Evolutionary conservation across 2,329 filamentous ascomycete species (phyloP).

Genomic region (Zymoseptoria crescenta): DNA sequence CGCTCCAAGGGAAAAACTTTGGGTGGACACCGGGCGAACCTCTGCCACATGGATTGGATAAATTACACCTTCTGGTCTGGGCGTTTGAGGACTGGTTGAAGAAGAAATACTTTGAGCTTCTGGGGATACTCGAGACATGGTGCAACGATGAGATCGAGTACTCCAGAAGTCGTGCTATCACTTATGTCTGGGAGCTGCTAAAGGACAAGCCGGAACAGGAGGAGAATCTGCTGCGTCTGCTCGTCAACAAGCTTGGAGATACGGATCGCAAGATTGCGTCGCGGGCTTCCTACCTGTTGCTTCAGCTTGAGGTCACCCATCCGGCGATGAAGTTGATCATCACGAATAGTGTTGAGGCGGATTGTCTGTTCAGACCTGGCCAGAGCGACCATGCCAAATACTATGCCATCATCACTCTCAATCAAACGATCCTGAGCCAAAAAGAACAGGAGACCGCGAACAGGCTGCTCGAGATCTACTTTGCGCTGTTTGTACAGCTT

Average conservation of each 20-base stretch:
- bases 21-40: conserved; percentile 62
- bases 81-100: conserved; percentile 94
- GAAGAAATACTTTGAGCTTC: conserved; percentile 81
- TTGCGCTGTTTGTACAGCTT: conserved; percentile 74
- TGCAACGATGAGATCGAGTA: conserved; percentile 94
- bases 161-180: conserved; percentile 77
- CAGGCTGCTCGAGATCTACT: conserved; percentile 82
- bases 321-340: conserved; percentile 91
- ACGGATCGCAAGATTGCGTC: conserved; percentile 93
- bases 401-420: conserved; percentile 91
- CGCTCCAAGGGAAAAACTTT: conserved; percentile 55
- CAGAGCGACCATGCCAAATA: conserved; percentile 87
- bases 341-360: conserved; percentile 75
- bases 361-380: conserved; percentile 77
- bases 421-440: conserved; percentile 84
- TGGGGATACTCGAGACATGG: conserved; percentile 87
- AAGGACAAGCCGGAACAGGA: conserved; percentile 97
- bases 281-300: conserved; percentile 81
- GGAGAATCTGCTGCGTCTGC: conserved; percentile 77
- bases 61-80: conserved; percentile 77
- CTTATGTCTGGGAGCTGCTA: conserved; percentile 83
- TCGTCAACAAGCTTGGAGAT: conserved; percentile 96
- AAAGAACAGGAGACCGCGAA: conserved; percentile 77
- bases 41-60: conserved; percentile 65
- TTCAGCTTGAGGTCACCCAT: conserved; percentile 82